Conservation (phyloP, 2,329 filamentous ascomycete genomes). For the Saccharata proteae region DNA sequence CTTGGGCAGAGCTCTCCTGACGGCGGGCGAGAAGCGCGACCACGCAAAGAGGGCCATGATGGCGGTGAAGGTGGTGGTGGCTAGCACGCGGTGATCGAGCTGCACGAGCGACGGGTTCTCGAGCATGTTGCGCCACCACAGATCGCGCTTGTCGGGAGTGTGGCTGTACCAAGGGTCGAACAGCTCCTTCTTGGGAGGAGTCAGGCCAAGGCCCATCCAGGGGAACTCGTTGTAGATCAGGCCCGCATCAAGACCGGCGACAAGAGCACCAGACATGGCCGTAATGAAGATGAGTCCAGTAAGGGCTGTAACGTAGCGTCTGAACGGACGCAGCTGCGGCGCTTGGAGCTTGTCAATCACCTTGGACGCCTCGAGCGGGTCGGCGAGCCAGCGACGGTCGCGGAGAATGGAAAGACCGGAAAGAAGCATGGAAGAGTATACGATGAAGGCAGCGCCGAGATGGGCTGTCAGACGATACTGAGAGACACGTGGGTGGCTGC, state of each 20-base stretch:
- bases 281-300: constrained; percentile 72
- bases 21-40: constrained; percentile 51
- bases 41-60: constrained; percentile 74
- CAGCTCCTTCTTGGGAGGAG: constrained; percentile 72
- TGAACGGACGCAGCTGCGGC: constrained; percentile 61
- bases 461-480: constrained; percentile 90
- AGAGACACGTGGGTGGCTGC: constrained; percentile 80
- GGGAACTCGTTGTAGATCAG: constrained; percentile 99
- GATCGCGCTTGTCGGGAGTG: constrained; percentile 62
- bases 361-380: constrained; percentile 51
- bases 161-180: constrained; percentile 79
- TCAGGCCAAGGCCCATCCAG: constrained; percentile 75
- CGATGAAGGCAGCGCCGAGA: constrained; percentile 78
- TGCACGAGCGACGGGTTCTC: constrained; percentile 96
- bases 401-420: constrained; percentile 77
- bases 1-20: constrained; percentile 46
- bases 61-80: constrained; percentile 74
- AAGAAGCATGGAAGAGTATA: constrained; percentile 90
- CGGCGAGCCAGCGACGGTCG: constrained; percentile 50
- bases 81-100: constrained; percentile 86
- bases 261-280: constrained; percentile 84
- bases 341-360: constrained; percentile 50
- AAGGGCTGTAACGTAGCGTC: constrained; percentile 58
- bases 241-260: constrained; percentile 89
- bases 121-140: constrained; percentile 95